Conservation (phyloP, 768 basidiomycete genomes). For the Coprinopsis strossmayeri region DNA sequence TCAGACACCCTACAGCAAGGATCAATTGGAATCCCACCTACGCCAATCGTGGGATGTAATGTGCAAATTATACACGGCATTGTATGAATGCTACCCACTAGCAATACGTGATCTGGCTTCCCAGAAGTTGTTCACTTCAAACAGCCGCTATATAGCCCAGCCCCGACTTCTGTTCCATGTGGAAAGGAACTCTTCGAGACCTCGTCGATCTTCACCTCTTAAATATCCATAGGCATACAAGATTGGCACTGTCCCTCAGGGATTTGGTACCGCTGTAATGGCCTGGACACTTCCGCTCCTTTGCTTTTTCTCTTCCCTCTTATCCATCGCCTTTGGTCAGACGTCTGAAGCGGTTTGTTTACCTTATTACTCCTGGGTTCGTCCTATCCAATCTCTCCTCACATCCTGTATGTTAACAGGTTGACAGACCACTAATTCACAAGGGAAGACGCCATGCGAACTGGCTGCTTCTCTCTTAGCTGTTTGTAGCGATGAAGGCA, state of each 20-base stretch:
- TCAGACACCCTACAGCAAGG: background rate
- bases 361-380: conserved; percentile 36
- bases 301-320: background rate
- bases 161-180: too few relatives aligned
- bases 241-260: conserved; percentile 1
- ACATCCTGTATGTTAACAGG: background rate
- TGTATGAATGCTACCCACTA: too few relatives aligned
- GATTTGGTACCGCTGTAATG: too few relatives aligned
- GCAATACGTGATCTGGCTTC: too few relatives aligned
- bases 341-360: conserved; percentile 33
- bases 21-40: background rate
- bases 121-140: too few relatives aligned
- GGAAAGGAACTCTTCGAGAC: too few relatives aligned
- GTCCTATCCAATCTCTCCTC: conserved; percentile 2
- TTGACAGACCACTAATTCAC: conserved; percentile 36
- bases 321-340: conserved; percentile 18
- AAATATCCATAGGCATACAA: too few relatives aligned
- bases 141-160: too few relatives aligned
- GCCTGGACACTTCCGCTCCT: background rate
- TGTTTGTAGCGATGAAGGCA: conserved; percentile 30
- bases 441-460: conserved; percentile 39
- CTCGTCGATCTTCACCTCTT: too few relatives aligned
- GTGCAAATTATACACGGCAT: background rate
- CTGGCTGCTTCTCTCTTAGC: conserved; percentile 37
- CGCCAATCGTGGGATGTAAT: conserved; percentile 1